Evolutionary conservation across 345 rosid genomes (phyloP), one percentile per base, ranked within the genome.

Genomic region (Citrus unshiu): DNA sequence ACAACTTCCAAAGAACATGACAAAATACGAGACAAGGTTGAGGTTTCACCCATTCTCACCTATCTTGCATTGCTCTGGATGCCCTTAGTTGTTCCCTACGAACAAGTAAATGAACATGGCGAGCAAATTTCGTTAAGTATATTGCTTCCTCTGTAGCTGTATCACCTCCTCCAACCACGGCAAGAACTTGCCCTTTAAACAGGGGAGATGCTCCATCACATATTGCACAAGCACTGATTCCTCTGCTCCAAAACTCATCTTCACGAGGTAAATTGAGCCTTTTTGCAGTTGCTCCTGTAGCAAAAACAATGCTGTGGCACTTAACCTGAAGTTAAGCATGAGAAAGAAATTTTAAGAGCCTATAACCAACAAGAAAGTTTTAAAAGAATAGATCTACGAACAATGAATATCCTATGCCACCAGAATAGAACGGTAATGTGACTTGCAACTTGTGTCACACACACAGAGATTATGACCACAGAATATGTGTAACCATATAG

Each of bases 91-190:
- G 95, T 46, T 87, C 98, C 81, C 80, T 88, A 27, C 99, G 98
- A 70, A 95, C 97, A 54, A 95, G 98, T 77, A 95, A 88, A 89
- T 95, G 99, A 89, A 95, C 98, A 85, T 95, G 99, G 57, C 95
- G 91, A 39, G 98, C 99, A 81, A 91, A 95, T 84, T 95, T 95
- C 0, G 99, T 95, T 32, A 95, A 90, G 87, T 95, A 95, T 39
- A 95, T 29, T 70, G 99, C 98, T 87, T 95, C 99, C 81, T 95
- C 99, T 10, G 98, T 93, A 22, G 99, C 97, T 9, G 99, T 95
- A 92, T 95, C 99, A 78, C 99, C 99, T 32, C 99, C 99, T 83
- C 99, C 99, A 81, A 93, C 96, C 72, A 95, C 99, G 7, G 95
- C 98, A 19, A 95, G 98, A 75, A 92, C 95, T 83, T 95, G 97